Evolutionary conservation across 148 eudicot genomes (phyloP).

Genomic region (Oxyria digyna): DNA sequence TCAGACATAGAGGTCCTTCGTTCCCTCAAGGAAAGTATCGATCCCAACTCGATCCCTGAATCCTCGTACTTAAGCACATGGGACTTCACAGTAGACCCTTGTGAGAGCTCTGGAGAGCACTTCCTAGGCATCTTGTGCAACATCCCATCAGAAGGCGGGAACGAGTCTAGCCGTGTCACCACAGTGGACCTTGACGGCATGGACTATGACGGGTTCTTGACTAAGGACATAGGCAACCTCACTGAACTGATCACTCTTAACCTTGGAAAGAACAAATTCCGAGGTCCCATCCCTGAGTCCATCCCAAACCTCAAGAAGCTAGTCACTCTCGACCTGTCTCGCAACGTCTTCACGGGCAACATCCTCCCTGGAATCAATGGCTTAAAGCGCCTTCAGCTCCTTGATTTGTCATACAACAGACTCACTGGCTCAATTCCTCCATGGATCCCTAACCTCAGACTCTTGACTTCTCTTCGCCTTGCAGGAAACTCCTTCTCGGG

Average conservation of each 20-base stretch:
- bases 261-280: constrained; percentile 47
- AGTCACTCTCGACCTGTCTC: constrained; percentile 28
- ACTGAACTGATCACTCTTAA: constrained; percentile 40
- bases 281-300: constrained; percentile 47
- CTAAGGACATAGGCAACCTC: constrained; percentile 48
- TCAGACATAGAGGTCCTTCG: constrained; percentile 46
- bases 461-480: constrained; percentile 24
- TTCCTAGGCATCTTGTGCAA: constrained; percentile 59
- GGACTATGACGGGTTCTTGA: constrained; percentile 53
- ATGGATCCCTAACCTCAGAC: constrained; percentile 24
- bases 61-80: constrained; percentile 36
- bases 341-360: constrained; percentile 43
- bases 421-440: constrained; percentile 45
- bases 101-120: constrained; percentile 38
- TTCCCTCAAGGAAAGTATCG: constrained; percentile 33
- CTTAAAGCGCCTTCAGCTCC: constrained; percentile 29
- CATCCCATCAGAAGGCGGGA: constrained; percentile 28
- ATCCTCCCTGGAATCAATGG: constrained; percentile 24
- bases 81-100: constrained; percentile 57
- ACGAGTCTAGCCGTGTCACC: constrained; percentile 32
- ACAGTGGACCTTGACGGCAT: constrained; percentile 42
- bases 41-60: constrained; percentile 42
- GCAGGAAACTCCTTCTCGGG: constrained; percentile 46
- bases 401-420: constrained; percentile 43
- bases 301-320: constrained; percentile 35